Conservation (phyloP, 192 early-diverging fungal species). For the Thoreauomyces humboldtii region DNA sequence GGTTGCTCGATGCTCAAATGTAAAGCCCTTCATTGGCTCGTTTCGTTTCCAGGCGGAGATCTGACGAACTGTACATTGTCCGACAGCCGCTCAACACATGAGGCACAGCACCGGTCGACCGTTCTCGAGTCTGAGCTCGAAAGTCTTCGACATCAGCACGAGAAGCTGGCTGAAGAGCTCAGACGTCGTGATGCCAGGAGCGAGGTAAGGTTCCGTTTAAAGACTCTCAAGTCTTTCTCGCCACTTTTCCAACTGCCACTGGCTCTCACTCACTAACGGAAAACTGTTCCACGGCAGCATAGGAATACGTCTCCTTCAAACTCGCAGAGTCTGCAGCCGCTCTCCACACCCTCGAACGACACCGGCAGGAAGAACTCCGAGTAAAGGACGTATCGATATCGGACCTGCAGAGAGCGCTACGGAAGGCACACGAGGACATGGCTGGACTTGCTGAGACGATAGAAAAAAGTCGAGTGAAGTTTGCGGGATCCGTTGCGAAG, state of each 20-base stretch:
- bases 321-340: constrained; percentile 28
- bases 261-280: neutral
- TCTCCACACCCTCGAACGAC: constrained; percentile 30
- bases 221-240: too few species aligned
- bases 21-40: constrained; percentile 8
- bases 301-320: constrained; percentile 29
- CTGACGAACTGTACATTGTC: too few species aligned
- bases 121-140: constrained; percentile 26
- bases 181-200: constrained; percentile 20
- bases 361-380: constrained; percentile 29
- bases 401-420: constrained; percentile 24
- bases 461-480: neutral
- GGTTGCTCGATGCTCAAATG: constrained; percentile 14
- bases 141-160: constrained; percentile 21
- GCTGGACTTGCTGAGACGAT: neutral
- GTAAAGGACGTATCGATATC: constrained; percentile 35
- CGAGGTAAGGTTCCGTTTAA: constrained; percentile 13
- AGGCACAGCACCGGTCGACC: too few species aligned
- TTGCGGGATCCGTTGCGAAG: neutral
- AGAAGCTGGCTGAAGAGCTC: constrained; percentile 26
- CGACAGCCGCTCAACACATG: too few species aligned
- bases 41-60: too few species aligned
- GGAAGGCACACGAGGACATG: constrained; percentile 28
- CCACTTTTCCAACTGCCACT: too few species aligned
- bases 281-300: neutral